Percentiles rank a stretch among this genome's conserved stretches.
phyloP scores from a whole-genome alignment of 2,329 filamentous ascomycete genomes.

The Fonsecaea pedrosoi region DNA sequence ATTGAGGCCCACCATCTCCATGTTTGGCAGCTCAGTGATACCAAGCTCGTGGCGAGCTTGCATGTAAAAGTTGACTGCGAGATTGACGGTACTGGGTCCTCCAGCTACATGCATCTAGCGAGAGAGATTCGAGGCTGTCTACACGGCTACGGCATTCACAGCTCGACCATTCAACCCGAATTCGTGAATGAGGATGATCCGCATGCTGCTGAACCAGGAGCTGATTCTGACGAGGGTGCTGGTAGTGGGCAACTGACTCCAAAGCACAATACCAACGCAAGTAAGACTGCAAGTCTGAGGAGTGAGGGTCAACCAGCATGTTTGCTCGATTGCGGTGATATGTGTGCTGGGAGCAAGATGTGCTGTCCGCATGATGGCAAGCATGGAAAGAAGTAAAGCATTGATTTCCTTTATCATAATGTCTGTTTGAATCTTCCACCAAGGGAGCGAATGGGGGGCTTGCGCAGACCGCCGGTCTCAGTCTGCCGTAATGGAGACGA shows the following conservation, averaged over 20 bases:
- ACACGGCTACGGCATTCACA: conserved; percentile 95
- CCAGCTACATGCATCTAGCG: conserved; percentile 89
- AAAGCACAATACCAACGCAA: conserved; percentile 39
- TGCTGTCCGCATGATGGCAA: conserved; percentile 39
- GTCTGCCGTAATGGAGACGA: not conserved
- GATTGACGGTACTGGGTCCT: conserved; percentile 77
- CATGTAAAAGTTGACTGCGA: conserved; percentile 93
- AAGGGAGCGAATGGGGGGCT: not conserved
- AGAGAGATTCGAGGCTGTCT: conserved; percentile 83
- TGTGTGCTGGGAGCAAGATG: conserved; percentile 46
- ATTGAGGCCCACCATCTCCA: conserved; percentile 94
- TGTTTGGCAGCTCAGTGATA: conserved; percentile 96
- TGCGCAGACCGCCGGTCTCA: not conserved
- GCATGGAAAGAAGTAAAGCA: conserved; percentile 30
- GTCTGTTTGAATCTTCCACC: not conserved
- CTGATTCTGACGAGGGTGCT: conserved; percentile 28
- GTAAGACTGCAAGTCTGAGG: conserved; percentile 47
- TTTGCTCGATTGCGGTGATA: conserved; percentile 56
- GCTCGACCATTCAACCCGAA: conserved; percentile 95
- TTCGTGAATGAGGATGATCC: conserved; percentile 50
- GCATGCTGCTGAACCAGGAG: conserved; percentile 22
- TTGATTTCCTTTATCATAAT: not conserved
- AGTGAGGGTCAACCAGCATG: conserved; percentile 50
- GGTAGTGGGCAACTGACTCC: conserved; percentile 22
- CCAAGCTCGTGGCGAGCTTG: conserved; percentile 89